These are phyloP conservation scores for Lindgomyces ingoldianus DNA, from an alignment of 495 filamentous ascomycete species.

Conservation along the genomic window DNA sequence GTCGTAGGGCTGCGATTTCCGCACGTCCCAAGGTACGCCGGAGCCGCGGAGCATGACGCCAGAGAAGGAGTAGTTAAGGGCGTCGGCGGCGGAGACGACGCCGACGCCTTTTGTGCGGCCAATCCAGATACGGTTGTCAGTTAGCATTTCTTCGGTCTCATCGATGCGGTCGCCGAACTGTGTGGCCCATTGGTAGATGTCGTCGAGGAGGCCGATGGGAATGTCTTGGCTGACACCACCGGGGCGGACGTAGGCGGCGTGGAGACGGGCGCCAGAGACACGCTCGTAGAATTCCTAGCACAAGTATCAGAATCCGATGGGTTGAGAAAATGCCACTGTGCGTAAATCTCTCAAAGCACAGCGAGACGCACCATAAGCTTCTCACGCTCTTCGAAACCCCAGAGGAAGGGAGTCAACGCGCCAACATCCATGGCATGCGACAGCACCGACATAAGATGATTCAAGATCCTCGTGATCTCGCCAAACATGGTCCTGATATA, in stretches of 20 bases:
- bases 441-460: conserved; percentile 97
- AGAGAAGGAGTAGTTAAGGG: conserved; percentile 91
- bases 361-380: conserved; percentile 77
- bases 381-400: conserved; percentile 99
- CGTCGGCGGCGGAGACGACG: conserved; percentile 86
- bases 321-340: neutral
- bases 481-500: conserved; percentile 96
- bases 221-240: conserved; percentile 96
- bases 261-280: conserved; percentile 95
- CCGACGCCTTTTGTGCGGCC: conserved; percentile 87
- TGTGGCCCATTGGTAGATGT: conserved; percentile 99
- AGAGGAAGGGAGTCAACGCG: conserved; percentile 96
- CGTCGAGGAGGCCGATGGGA: conserved; percentile 90
- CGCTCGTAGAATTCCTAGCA: conserved; percentile 97
- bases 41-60: conserved; percentile 98
- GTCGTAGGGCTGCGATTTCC: conserved; percentile 94
- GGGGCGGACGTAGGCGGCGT: conserved; percentile 96
- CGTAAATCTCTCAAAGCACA: neutral
- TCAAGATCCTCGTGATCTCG: conserved; percentile 92
- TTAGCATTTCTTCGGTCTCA: conserved; percentile 97
- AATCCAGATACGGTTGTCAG: conserved; percentile 99
- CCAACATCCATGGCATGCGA: conserved; percentile 99
- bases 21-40: conserved; percentile 96
- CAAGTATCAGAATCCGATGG: neutral
- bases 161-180: conserved; percentile 99